A percentile compares a stretch with the other conserved stretches of the same genome.
These are phyloP conservation scores for Wickerhamomyces sp. DNA, from an alignment of 1,139 yeast species.

Conservation along the genomic window DNA sequence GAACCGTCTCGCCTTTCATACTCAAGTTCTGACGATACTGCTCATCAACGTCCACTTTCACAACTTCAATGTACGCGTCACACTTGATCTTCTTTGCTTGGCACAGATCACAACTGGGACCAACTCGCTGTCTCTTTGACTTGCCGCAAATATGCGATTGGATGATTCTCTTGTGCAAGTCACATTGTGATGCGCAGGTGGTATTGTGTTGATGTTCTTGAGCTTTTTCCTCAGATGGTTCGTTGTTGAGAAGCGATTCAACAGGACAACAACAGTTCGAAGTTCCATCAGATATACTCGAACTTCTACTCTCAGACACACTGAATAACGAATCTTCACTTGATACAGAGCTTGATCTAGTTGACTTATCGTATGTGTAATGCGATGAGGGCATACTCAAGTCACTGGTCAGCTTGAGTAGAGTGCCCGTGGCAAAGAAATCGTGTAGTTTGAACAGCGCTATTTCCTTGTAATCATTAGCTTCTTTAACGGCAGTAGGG, in stretches of 20 bases:
- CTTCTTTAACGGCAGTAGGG: neutral
- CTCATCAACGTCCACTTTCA: conserved; percentile 14
- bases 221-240: neutral
- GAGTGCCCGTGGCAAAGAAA: neutral
- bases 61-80: conserved; percentile 51
- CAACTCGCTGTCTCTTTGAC: conserved; percentile 54
- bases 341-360: neutral
- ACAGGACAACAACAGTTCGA: no score
- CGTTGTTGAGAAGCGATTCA: neutral
- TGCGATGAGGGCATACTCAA: neutral
- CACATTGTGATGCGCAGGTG: neutral
- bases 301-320: neutral
- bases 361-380: neutral
- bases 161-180: neutral
- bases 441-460: neutral
- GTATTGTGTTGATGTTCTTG: neutral
- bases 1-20: conserved; percentile 3
- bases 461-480: neutral
- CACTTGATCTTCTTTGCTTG: conserved; percentile 71
- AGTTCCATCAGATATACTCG: no score
- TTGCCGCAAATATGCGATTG: neutral
- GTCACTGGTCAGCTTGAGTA: neutral
- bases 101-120: conserved; percentile 74
- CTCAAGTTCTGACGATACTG: neutral
- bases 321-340: neutral